A percentile compares a stretch with the other conserved stretches of the same genome.
Conservation (phyloP, 768 basidiomycete genomes). For the Psilocybe azurescens region DNA sequence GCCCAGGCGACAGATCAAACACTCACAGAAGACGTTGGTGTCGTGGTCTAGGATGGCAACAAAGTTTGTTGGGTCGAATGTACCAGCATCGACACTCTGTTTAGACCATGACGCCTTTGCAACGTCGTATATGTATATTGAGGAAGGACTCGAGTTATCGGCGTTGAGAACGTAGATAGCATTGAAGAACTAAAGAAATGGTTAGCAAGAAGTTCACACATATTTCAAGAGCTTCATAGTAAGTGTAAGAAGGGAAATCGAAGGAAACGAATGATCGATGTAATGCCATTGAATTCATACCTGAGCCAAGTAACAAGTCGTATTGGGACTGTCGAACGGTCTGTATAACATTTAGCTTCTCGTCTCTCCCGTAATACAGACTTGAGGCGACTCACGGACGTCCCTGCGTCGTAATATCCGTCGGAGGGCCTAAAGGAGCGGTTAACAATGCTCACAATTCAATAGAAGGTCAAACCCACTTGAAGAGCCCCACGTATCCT, state of each 20-base stretch:
- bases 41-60: slow-evolving; percentile 90
- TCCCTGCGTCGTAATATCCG: slow-evolving; percentile 74
- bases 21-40: slow-evolving; percentile 87
- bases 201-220: background rate
- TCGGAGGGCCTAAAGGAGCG: slow-evolving; percentile 48
- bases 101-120: slow-evolving; percentile 76
- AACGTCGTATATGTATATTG: slow-evolving; percentile 84
- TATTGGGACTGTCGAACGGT: slow-evolving; percentile 65
- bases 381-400: slow-evolving; percentile 65
- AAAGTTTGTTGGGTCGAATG: slow-evolving; percentile 68
- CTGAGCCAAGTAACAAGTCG: slow-evolving; percentile 77
- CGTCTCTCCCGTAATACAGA: background rate
- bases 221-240: too few relatives aligned
- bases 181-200: slow-evolving; percentile 68
- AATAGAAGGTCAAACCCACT: slow-evolving; percentile 45
- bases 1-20: background rate
- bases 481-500: slow-evolving; percentile 63
- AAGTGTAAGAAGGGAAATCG: background rate
- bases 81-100: slow-evolving; percentile 59
- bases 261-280: too few relatives aligned
- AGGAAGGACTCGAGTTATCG: slow-evolving; percentile 69
- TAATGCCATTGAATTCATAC: slow-evolving; percentile 33
- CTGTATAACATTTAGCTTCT: slow-evolving; percentile 36
- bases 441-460: slow-evolving; percentile 2
- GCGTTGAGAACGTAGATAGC: slow-evolving; percentile 86